Base-by-base conservation (phyloP, 306 rosid genomes). In the Crataegus laevigata region DNA sequence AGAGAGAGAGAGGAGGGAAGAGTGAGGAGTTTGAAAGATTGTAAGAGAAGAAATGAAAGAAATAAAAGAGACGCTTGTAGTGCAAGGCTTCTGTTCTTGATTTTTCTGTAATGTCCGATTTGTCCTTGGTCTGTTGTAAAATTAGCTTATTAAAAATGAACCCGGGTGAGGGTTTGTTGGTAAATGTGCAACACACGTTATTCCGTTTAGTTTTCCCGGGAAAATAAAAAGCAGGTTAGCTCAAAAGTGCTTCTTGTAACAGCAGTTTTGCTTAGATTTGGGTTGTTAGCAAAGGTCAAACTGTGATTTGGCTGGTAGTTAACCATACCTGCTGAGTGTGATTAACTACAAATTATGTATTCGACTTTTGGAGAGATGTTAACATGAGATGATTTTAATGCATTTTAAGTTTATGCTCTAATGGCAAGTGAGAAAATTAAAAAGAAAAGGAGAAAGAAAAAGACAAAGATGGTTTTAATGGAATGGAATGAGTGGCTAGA, bases 121-220 rank as follows among this genome's bases (percentile, higher is more conserved):
- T 82, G 25, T 28, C 82, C 73, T 38, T 13, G 4, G 6, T 21
- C 11, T 66, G 9, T 45, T 21, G 47, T 0, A 10, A 10, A 47
- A 21, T 17, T 8, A 3, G 15, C 3, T 1, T 0, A 0, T 7
- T 32, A 2, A 6, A n/a, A 63, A 6, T 7, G 45, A 3, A 25
- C 36, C 4, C 21, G 5, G 17, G 1, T 11, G 18, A 65, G 77
- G 80, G 75, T 25, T 73, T 63, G 75, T 69, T 82, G 47, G 80
- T 78, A 78, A 5, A 2, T 1, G 3, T 0, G 67, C 17, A 32
- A 18, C 24, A 6, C 24, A 4, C 3, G 57, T 40, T 75, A 36
- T 68, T 75, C 17, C 18, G 17, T 60, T 68, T 50, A 18, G 18
- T 36, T 83, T 75, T 75, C 81, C 83, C 75, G 75, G 75, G 71